Evolutionary conservation across 1,284 basidiomycete genomes (phyloP).

Genomic region (Cutaneotrichosporon cavernicola): DNA sequence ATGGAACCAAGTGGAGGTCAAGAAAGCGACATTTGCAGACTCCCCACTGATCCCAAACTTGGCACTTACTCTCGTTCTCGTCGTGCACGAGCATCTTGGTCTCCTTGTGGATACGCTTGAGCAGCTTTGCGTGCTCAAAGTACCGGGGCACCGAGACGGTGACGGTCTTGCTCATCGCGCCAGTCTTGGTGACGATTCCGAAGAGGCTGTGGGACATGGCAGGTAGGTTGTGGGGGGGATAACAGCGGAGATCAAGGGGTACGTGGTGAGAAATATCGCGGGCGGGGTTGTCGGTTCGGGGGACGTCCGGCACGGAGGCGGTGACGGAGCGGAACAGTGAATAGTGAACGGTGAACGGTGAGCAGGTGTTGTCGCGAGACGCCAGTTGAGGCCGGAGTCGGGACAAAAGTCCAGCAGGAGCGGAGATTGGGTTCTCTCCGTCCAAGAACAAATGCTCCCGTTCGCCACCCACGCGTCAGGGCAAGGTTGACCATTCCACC

Average conservation of each 20-base stretch:
- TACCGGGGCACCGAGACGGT: constrained; percentile 42
- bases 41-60: constrained; percentile 17
- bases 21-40: neutral
- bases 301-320: neutral
- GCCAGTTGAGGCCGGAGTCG: neutral
- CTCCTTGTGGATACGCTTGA: constrained; percentile 36
- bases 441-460: neutral
- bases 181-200: constrained; percentile 43
- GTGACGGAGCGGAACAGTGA: neutral
- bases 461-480: neutral
- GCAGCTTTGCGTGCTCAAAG: constrained; percentile 34
- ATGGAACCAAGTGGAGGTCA: neutral
- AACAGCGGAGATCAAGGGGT: neutral
- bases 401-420: neutral
- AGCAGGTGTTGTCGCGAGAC: neutral
- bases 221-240: constrained; percentile 15
- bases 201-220: constrained; percentile 37
- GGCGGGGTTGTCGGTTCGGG: neutral
- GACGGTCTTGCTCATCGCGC: constrained; percentile 45
- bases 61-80: constrained; percentile 42
- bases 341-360: too few species aligned
- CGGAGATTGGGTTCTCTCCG: neutral
- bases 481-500: neutral
- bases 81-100: constrained; percentile 48
- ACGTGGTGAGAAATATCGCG: neutral